These are phyloP conservation scores for Candida dendrica DNA, from an alignment of 805 yeast genomes.

Conservation along the genomic window DNA sequence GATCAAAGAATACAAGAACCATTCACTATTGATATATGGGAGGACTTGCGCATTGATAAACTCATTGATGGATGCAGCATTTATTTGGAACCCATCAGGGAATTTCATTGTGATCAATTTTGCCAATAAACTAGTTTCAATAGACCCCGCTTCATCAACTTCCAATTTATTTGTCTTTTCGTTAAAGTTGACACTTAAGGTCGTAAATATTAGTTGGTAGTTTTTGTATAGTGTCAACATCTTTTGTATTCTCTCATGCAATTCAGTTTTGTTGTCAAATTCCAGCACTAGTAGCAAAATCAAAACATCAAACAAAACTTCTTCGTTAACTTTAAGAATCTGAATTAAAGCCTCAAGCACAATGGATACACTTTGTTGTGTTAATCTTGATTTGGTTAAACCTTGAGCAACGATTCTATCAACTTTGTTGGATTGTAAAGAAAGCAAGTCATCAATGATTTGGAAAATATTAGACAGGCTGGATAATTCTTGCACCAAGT, in stretches of 20 bases:
- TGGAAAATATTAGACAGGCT: constrained; percentile 29
- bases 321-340: constrained; percentile 20
- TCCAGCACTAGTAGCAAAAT: constrained; percentile 30
- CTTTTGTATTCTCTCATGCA: constrained; percentile 10
- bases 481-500: constrained; percentile 33
- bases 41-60: constrained; percentile 9
- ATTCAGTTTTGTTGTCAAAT: constrained; percentile 23
- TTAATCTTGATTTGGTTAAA: constrained; percentile 14
- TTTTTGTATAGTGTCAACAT: constrained; percentile 12
- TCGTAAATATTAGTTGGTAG: constrained; percentile 10
- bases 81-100: constrained; percentile 10
- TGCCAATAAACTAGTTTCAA: constrained; percentile 6
- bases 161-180: constrained; percentile 6
- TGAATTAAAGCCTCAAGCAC: constrained; percentile 23
- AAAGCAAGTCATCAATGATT: constrained; percentile 30
- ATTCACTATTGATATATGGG: constrained; percentile 12
- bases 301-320: constrained; percentile 25
- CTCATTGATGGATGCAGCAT: constrained; percentile 4
- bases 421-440: constrained; percentile 14
- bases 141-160: constrained; percentile 11
- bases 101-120: constrained; percentile 6
- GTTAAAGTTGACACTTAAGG: constrained; percentile 12
- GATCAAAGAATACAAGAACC: constrained; percentile 8
- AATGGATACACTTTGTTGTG: constrained; percentile 14
- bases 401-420: neutral